A percentile compares a stretch with the other conserved stretches of the same genome.
phyloP scores from a whole-genome alignment of 306 rosid species.

The Biancaea sappan region DNA sequence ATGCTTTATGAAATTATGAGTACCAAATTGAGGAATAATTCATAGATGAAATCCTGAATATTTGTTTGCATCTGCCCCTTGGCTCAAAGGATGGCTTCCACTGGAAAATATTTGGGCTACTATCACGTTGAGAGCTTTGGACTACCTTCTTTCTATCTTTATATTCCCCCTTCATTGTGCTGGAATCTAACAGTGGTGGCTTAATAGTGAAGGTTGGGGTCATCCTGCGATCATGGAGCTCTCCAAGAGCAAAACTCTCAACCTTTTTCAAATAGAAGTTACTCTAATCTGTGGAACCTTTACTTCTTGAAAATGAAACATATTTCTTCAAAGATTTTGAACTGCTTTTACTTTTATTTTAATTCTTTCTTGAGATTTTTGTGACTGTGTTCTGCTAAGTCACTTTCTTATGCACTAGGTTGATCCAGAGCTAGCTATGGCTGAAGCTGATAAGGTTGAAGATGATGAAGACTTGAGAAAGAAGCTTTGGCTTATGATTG shows the following conservation, averaged over 20 bases:
- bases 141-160: neutral
- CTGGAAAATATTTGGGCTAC: neutral
- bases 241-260: conserved; percentile 25
- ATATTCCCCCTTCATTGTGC: conserved; percentile 12
- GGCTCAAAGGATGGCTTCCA: conserved; percentile 17
- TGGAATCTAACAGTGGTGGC: conserved; percentile 29
- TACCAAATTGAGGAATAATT: conserved; percentile 6
- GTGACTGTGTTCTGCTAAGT: conserved; percentile 14
- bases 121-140: neutral
- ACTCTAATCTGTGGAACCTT: conserved; percentile 9
- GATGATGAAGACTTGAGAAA: conserved; percentile 97
- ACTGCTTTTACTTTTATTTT: neutral
- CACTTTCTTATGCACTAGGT: conserved; percentile 56
- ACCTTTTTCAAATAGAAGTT: conserved; percentile 17
- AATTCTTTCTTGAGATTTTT: conserved; percentile 4
- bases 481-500: conserved; percentile 99
- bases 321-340: conserved; percentile 17
- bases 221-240: conserved; percentile 20
- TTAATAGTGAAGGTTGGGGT: neutral
- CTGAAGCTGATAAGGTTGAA: conserved; percentile 99
- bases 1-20: conserved; percentile 1
- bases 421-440: conserved; percentile 99
- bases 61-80: neutral
- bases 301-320: neutral
- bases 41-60: neutral